phyloP scores from a whole-genome alignment of 2,329 filamentous ascomycete genomes.

The Fusarium sp. region DNA sequence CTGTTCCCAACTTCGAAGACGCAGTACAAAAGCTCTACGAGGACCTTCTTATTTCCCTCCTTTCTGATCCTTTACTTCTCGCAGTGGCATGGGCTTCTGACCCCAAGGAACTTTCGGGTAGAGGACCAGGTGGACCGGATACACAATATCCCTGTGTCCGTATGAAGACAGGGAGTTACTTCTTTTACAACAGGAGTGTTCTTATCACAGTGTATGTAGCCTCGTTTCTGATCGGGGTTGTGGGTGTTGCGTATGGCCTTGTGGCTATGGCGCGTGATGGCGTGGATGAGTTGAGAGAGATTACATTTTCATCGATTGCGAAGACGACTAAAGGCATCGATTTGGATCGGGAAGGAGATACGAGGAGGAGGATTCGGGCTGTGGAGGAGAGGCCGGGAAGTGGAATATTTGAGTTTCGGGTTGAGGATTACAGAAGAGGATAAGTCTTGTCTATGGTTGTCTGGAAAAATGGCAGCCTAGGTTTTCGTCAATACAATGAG shows the following conservation, averaged over 20 bases:
- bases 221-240: slow-evolving; percentile 17
- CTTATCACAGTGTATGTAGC: slow-evolving; percentile 24
- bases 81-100: slow-evolving; percentile 35
- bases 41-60: slow-evolving; percentile 34
- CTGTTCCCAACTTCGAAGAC: slow-evolving; percentile 16
- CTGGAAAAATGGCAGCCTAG: not conserved
- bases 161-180: slow-evolving; percentile 21
- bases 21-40: slow-evolving; percentile 28
- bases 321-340: slow-evolving; percentile 14
- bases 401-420: slow-evolving; percentile 11
- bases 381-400: slow-evolving; percentile 4
- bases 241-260: slow-evolving; percentile 27
- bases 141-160: slow-evolving; percentile 30
- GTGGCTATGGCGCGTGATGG: slow-evolving; percentile 33
- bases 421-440: slow-evolving; percentile 1
- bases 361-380: not conserved
- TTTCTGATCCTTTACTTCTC: slow-evolving; percentile 38
- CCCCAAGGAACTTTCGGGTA: slow-evolving; percentile 23
- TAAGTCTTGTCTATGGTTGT: not conserved
- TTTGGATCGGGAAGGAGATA: not conserved
- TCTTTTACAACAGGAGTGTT: slow-evolving; percentile 25
- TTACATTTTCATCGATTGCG: slow-evolving; percentile 32
- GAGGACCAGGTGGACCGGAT: not conserved
- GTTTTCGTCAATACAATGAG: too few species aligned
- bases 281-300: slow-evolving; percentile 32